Evolutionary conservation across 73 alveolate genomes (phyloP).

Genomic region (Tetrahymena elliotti): DNA sequence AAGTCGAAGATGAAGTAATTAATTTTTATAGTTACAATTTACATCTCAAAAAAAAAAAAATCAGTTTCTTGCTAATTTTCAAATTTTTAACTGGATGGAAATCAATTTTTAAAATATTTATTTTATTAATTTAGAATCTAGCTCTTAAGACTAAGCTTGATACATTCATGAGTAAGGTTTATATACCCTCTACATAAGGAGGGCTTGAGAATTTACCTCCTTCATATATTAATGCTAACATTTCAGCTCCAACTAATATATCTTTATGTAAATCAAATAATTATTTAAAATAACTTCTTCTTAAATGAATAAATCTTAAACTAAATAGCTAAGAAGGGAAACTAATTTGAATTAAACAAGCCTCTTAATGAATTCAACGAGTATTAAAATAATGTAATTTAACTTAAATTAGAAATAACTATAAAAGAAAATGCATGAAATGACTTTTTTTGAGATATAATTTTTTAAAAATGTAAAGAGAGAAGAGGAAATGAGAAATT

Average conservation of each 20-base stretch:
- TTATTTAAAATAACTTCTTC: not conserved
- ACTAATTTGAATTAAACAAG: not conserved
- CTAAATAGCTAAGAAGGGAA: not conserved
- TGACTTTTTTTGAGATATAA: not conserved
- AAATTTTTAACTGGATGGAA: slow-evolving; percentile 5
- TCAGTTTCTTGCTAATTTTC: not conserved
- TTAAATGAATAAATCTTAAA: not conserved
- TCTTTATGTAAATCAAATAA: not conserved
- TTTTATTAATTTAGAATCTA: slow-evolving; percentile 1
- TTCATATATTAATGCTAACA: not conserved
- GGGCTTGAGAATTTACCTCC: not conserved
- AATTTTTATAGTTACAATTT: not conserved
- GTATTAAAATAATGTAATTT: not conserved
- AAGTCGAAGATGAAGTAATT: slow-evolving; percentile 39
- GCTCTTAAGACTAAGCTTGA: slow-evolving; percentile 31
- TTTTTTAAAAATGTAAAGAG: not conserved
- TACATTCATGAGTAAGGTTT: slow-evolving; percentile 18
- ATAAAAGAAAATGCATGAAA: not conserved
- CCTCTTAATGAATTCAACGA: not conserved
- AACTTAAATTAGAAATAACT: not conserved
- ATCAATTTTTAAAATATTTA: not conserved
- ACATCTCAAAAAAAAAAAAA: not conserved
- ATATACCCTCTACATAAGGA: slow-evolving; percentile 24
- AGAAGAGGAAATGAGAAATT: not conserved
- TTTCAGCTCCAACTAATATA: not conserved